A percentile compares a stretch with the other conserved stretches of the same genome.
Evolutionary conservation across 108 stramenopile species (phyloP).

Genomic region (Fragilaria radians): DNA sequence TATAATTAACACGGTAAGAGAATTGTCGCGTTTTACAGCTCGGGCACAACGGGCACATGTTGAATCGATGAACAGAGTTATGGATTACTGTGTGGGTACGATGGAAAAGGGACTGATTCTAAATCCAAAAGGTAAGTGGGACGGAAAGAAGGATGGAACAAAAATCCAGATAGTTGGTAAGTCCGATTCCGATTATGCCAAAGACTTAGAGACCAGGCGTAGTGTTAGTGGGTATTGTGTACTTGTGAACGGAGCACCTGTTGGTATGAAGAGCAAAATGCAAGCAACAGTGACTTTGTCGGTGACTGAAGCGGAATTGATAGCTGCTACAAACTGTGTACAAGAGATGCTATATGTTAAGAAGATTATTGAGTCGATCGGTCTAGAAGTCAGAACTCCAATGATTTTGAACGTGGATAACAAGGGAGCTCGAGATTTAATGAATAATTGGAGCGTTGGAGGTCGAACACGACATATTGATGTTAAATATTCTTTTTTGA

Average conservation of each 20-base stretch:
- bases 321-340: too few species aligned
- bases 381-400: constrained; percentile 25
- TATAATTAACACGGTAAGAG: not conserved
- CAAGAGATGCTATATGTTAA: too few species aligned
- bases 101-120: constrained; percentile 6
- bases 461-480: constrained; percentile 30
- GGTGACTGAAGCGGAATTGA: too few species aligned
- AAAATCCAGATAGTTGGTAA: not conserved
- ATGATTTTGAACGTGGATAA: constrained; percentile 35
- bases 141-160: constrained; percentile 14
- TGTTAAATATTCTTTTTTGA: constrained; percentile 13
- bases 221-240: not conserved
- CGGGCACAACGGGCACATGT: too few species aligned
- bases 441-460: constrained; percentile 35
- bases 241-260: constrained; percentile 5
- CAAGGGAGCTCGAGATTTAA: constrained; percentile 23
- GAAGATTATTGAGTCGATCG: constrained; percentile 11
- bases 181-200: not conserved
- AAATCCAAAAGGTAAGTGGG: constrained; percentile 14
- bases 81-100: constrained; percentile 17
- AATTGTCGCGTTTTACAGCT: too few species aligned
- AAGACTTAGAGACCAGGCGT: not conserved
- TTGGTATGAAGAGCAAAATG: constrained; percentile 18
- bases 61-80: constrained; percentile 9
- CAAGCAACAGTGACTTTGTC: constrained; percentile 30